Evolutionary conservation across 2,329 filamentous ascomycete genomes (phyloP).

Genomic region (Dothidotthia symphoricarpi): DNA sequence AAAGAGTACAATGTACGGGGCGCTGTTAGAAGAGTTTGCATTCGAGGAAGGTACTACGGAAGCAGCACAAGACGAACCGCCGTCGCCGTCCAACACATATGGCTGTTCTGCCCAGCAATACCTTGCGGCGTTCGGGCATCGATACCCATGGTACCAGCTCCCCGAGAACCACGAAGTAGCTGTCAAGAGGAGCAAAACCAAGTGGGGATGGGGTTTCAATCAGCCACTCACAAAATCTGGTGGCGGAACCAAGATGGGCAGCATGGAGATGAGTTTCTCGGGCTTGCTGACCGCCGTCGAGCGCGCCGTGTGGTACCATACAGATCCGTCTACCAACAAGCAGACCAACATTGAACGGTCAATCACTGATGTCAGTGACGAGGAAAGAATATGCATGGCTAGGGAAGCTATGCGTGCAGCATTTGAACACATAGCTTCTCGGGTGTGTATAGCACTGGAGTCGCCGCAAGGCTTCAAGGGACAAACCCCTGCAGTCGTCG

Average conservation of each 20-base stretch:
- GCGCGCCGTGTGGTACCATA: constrained; percentile 51
- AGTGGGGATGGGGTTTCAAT: constrained; percentile 66
- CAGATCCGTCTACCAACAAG: constrained; percentile 28
- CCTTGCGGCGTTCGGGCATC: constrained; percentile 9
- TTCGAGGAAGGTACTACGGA: constrained; percentile 43
- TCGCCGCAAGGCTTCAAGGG: constrained; percentile 8
- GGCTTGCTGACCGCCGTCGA: constrained; percentile 67
- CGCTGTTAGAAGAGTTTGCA: constrained; percentile 77
- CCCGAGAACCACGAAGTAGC: constrained; percentile 61
- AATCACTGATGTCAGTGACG: constrained; percentile 47
- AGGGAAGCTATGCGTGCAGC: constrained; percentile 72
- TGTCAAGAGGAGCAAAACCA: constrained; percentile 46
- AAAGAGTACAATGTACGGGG: constrained; percentile 74
- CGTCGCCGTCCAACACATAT: background rate
- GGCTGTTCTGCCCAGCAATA: constrained; percentile 23
- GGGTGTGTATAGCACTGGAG: constrained; percentile 69
- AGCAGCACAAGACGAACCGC: background rate
- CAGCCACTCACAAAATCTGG: constrained; percentile 61
- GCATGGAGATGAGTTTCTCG: constrained; percentile 57
- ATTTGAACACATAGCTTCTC: constrained; percentile 82
- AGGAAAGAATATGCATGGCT: constrained; percentile 68
- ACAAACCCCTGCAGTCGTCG: constrained; percentile 60
- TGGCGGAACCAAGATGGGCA: constrained; percentile 34
- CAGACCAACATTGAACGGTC: constrained; percentile 30
- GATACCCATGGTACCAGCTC: constrained; percentile 56